phyloP scores from a whole-genome alignment of 2,329 filamentous ascomycete genomes.

The Xenosphaeropsis pyriputrescens region DNA sequence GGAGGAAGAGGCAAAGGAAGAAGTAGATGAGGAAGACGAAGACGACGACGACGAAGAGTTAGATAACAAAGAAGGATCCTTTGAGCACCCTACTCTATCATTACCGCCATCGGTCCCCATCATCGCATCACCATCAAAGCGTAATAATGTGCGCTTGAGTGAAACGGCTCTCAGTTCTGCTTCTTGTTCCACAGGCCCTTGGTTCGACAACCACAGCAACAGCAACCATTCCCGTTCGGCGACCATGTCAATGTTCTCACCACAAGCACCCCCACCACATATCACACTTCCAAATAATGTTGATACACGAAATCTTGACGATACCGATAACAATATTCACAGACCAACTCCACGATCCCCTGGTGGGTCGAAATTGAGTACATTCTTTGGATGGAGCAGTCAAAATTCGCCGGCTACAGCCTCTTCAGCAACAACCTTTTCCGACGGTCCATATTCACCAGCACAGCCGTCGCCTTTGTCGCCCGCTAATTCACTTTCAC shows the following conservation, averaged over 20 bases:
- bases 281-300: constrained; percentile 9
- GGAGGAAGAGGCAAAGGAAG: not conserved
- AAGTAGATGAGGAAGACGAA: not conserved
- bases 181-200: constrained; percentile 13
- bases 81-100: constrained; percentile 8
- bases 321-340: constrained; percentile 13
- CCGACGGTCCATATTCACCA: constrained; percentile 39
- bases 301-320: constrained; percentile 11
- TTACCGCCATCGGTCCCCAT: not conserved
- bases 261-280: constrained; percentile 16
- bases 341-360: constrained; percentile 29
- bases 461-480: constrained; percentile 35
- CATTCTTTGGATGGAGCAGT: constrained; percentile 51
- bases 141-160: constrained; percentile 15
- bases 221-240: constrained; percentile 10
- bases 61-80: not conserved
- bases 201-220: constrained; percentile 14
- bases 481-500: constrained; percentile 6
- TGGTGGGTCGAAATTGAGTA: constrained; percentile 36
- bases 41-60: not conserved
- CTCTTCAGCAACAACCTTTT: constrained; percentile 47
- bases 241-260: constrained; percentile 20
- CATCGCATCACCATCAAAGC: constrained; percentile 4
- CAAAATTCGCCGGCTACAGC: constrained; percentile 28
- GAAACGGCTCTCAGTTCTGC: constrained; percentile 13